phyloP scores from a whole-genome alignment of 2,329 filamentous ascomycete genomes.

The Mycosphaerella sp. region DNA sequence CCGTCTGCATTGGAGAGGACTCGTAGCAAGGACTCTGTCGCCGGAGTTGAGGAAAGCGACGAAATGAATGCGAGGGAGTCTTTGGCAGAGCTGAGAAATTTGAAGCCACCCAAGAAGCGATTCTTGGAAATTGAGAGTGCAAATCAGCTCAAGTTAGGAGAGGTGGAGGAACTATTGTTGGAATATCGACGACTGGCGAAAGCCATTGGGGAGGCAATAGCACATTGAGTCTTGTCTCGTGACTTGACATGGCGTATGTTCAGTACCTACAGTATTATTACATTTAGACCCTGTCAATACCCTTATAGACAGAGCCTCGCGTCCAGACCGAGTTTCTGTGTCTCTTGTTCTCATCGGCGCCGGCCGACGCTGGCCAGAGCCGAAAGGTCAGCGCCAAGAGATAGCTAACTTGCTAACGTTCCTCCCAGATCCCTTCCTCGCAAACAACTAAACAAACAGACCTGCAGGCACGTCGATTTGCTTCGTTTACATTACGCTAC shows the following conservation, averaged over 20 bases:
- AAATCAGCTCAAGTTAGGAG: slow-evolving; percentile 42
- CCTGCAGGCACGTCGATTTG: not conserved
- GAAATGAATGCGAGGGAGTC: slow-evolving; percentile 39
- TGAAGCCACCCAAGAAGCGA: slow-evolving; percentile 42
- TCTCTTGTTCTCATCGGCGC: not conserved
- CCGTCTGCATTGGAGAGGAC: slow-evolving; percentile 10
- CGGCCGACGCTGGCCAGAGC: not conserved
- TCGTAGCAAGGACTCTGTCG: slow-evolving; percentile 11
- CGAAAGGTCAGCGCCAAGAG: not conserved
- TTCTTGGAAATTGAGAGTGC: slow-evolving; percentile 44
- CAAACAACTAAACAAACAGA: not conserved
- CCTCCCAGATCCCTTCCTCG: not conserved
- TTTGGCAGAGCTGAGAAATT: slow-evolving; percentile 41
- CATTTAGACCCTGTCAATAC: not conserved
- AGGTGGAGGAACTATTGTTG: slow-evolving; percentile 41
- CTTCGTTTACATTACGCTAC: not conserved
- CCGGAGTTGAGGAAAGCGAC: slow-evolving; percentile 28
- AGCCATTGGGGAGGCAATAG: slow-evolving; percentile 40
- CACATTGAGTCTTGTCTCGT: slow-evolving; percentile 3
- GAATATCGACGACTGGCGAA: slow-evolving; percentile 39
- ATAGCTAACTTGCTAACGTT: not conserved
- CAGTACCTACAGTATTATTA: no score
- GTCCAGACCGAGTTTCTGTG: not conserved
- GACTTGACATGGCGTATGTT: no score
- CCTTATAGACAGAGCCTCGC: not conserved